phyloP scores from a whole-genome alignment of 1,284 basidiomycete genomes.

The Farysia itapuensis region DNA sequence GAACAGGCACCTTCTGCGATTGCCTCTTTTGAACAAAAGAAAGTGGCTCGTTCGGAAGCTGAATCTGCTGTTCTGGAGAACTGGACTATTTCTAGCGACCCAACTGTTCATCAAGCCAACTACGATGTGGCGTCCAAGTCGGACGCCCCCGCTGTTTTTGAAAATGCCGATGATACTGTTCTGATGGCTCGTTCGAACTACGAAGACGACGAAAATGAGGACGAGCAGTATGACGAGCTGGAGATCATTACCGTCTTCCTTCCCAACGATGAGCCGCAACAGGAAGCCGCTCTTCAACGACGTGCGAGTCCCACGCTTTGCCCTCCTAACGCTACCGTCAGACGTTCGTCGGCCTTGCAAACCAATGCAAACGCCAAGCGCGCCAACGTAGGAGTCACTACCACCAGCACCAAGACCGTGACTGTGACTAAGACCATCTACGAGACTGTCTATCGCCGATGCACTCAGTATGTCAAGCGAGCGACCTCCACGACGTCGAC shows the following conservation, averaged over 20 bases:
- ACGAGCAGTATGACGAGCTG: conserved; percentile 28
- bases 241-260: conserved; percentile 35
- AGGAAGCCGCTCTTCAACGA: conserved; percentile 8
- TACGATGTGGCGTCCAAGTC: background rate
- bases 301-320: conserved; percentile 25
- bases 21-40: conserved; percentile 2
- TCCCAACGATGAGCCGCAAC: conserved; percentile 6
- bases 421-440: conserved; percentile 22
- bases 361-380: conserved; percentile 15
- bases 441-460: conserved; percentile 20
- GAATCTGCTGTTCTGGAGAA: background rate
- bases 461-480: conserved; percentile 11
- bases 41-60: background rate
- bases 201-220: conserved; percentile 11
- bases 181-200: background rate
- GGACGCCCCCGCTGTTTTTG: background rate
- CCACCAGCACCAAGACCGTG: conserved; percentile 7
- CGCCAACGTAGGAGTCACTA: conserved; percentile 4
- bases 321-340: conserved; percentile 16
- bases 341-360: conserved; percentile 2
- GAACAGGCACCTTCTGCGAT: conserved; percentile 11
- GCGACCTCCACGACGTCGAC: conserved; percentile 1
- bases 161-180: conserved; percentile 7
- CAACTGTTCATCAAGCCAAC: background rate
- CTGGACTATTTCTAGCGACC: background rate